These are phyloP conservation scores for Fusarium tupiense DNA, from an alignment of 2,329 filamentous ascomycete genomes.

Conservation along the genomic window DNA sequence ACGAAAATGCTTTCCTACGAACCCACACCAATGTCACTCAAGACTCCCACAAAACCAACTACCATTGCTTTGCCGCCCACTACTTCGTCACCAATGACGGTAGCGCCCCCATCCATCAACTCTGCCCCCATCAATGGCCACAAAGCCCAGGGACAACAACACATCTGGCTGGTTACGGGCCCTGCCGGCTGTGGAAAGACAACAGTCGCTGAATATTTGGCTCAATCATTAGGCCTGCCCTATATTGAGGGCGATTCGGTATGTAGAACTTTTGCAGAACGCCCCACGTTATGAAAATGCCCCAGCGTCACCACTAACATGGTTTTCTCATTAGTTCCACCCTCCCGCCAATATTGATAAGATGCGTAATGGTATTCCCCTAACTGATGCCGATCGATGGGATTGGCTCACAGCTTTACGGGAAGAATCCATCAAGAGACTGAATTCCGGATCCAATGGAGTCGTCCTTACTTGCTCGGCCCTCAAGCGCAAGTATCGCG, in stretches of 20 bases:
- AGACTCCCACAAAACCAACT: conserved; percentile 50
- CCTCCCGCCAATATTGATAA: conserved; percentile 85
- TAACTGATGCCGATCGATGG: conserved; percentile 95
- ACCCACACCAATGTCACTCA: conserved; percentile 54
- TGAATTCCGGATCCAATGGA: conserved; percentile 68
- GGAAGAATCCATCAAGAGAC: conserved; percentile 68
- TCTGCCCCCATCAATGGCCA: conserved; percentile 46
- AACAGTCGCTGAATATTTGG: conserved; percentile 74
- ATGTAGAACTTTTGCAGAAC: conserved; percentile 43
- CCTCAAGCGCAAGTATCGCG: conserved; percentile 95
- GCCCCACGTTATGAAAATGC: conserved; percentile 2
- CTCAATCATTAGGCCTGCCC: conserved; percentile 69
- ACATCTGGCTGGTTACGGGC: conserved; percentile 84
- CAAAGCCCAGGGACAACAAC: conserved; percentile 57
- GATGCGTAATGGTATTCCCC: conserved; percentile 84
- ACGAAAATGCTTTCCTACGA: conserved; percentile 63
- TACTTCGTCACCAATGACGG: conserved; percentile 37
- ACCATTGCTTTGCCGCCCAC: conserved; percentile 36
- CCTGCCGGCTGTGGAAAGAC: conserved; percentile 84
- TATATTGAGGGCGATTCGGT: conserved; percentile 85
- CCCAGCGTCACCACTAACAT: conserved; percentile 38
- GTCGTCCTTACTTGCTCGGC: conserved; percentile 98
- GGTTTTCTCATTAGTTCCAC: conserved; percentile 68
- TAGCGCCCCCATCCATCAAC: conserved; percentile 39
- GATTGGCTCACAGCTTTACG: conserved; percentile 90